Base-by-base conservation (phyloP, 2,329 filamentous ascomycete species). In the Colletotrichum sidae region DNA sequence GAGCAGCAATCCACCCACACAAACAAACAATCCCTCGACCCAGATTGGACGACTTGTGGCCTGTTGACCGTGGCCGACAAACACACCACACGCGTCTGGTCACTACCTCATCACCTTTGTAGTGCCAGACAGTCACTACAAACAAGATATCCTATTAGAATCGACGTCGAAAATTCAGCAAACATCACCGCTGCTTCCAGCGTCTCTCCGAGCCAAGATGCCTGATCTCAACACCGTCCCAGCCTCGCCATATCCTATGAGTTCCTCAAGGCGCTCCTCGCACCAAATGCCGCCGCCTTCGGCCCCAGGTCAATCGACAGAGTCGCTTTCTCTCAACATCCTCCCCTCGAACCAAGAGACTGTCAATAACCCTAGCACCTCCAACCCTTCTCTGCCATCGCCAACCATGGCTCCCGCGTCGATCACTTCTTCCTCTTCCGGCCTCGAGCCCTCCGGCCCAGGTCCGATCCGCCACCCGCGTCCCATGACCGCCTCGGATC, bases 401-500 rank as follows among this genome's bases (percentile, higher is more conserved):
- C 70, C 73, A 42, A 76, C 76, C 53, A 67, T 75, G 6, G 74
- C 75, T 34, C 73, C 76, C 3, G 60, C 68, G 8, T 69, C 56
- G 46, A 68, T 67, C 2, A 67, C 67, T 37, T 56, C 62, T 7
- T 47, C 58, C 7, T 67, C 55, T 61, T 55, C 10, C 65, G 71
- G 55, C n/a, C 56, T 49, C 55, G 70, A 69, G 70, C 73, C 45
- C 35, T 75, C 81, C 38, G 88, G 88, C 0, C 87, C 88, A 60
- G 92, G 91, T 0, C 94, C 95, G 4, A 80, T 96, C 72, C 88
- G 95, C 68, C 94, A 97, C 76, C 94, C 95, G 6, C 87, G 93
- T 41, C 94, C 94, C 4, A 81, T 97, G 76, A 97, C 95, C 0
- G 90, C 93, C 2, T 92, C 93, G 4, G 95, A 98, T 77, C 84